Evolutionary conservation across 306 rosid genomes (phyloP), one percentile per base, ranked within the genome.

Genomic region (Dalbergia cultrata): DNA sequence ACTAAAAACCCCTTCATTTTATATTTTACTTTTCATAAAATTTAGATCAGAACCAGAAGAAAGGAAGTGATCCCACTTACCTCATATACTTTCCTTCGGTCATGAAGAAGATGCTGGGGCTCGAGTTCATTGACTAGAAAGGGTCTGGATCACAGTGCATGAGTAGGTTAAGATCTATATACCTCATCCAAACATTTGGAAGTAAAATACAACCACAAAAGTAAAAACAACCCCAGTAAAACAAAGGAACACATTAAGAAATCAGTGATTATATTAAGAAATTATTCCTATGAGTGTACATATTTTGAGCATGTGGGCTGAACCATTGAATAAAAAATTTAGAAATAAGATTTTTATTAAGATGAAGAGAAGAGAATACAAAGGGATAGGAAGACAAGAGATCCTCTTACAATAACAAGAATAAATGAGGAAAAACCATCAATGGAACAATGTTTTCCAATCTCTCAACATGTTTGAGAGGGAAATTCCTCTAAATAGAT

Each of bases 41-140:
- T 50, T 56, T 53, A 35, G 43, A 67, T 31, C 60, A 67, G 56
- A 80, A 70, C 52, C 35, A 62, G 19, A 70, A 64, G 64, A 18
- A 4, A 34, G 54, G 56, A 86, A 63, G 4, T 64, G 45, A 74
- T 57, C 64, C 22, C 33, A 19, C 85, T 62, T 90, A 95, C 99
- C 96, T 95, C 90, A 62, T 95, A 95, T 47, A 95, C 99, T 88
- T 93, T 87, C 84, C 97, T 88, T 41, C 99, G 86, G 80, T 95
- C 99, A 78, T 95, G 99, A 84, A 95, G 99, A 83, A 95, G 99
- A 87, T 95, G 87, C 59, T 95, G 99, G 9, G 92, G 98, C 83
- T 92, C 99, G 87, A 95, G 76, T 74, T 95, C 97, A 73, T 95
- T 95, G 62, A 95, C 90, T 21, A 95, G 85, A 80, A 91, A 95